phyloP scores from a whole-genome alignment of 2,329 filamentous ascomycete species.

The Penicillium sp. region DNA sequence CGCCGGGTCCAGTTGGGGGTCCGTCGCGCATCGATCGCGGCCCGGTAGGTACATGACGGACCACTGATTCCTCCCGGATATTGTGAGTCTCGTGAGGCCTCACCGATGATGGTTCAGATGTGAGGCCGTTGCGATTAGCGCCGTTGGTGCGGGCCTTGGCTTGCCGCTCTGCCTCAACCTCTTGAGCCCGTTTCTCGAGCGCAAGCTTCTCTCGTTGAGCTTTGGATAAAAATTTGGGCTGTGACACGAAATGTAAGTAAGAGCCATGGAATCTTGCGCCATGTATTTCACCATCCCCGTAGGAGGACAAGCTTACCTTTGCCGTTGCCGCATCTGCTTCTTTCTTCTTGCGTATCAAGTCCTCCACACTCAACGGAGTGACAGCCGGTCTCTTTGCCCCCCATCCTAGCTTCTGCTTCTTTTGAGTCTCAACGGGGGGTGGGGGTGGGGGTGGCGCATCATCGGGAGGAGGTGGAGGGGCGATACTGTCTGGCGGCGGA shows the following conservation, averaged over 20 bases:
- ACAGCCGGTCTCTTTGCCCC: conserved; percentile 41
- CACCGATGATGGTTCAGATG: conserved; percentile 11
- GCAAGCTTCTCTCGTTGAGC: conserved; percentile 77
- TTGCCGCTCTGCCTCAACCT: conserved; percentile 62
- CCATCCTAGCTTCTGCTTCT: conserved; percentile 58
- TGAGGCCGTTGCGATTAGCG: conserved; percentile 24
- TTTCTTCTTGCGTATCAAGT: conserved; percentile 79
- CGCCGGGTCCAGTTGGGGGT: conserved; percentile 50
- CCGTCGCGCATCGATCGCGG: conserved; percentile 65
- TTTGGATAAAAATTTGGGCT: conserved; percentile 82
- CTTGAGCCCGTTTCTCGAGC: conserved; percentile 71
- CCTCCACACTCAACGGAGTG: conserved; percentile 74
- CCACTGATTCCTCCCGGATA: conserved; percentile 3
- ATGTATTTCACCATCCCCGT: neutral
- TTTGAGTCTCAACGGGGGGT: conserved; percentile 37
- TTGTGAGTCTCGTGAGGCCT: conserved; percentile 24
- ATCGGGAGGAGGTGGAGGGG: conserved; percentile 45
- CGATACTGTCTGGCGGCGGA: conserved; percentile 37
- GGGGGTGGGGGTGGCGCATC: conserved; percentile 47
- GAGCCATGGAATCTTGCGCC: conserved; percentile 4
- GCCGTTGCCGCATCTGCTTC: conserved; percentile 78
- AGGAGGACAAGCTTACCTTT: conserved; percentile 54
- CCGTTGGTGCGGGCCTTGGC: conserved; percentile 40
- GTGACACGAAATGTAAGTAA: conserved; percentile 24
- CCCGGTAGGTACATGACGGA: conserved; percentile 58